Conservation (phyloP, 1,139 yeast species). For the Taphrina flavorubra region DNA sequence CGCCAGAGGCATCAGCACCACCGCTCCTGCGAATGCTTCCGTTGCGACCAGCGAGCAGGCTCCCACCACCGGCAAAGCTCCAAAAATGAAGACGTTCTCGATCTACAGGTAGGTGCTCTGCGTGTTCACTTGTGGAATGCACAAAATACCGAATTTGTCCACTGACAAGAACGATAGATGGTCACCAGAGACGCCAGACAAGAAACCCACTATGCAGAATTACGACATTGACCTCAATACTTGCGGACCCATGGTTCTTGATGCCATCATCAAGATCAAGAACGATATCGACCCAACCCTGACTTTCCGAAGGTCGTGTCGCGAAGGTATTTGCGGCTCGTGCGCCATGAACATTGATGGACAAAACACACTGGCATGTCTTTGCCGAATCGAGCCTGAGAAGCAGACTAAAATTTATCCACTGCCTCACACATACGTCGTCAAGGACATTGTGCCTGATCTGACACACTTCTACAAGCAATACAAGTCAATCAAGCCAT, state of each 20-base stretch:
- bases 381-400: slow-evolving; percentile 81
- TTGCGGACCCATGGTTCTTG: slow-evolving; percentile 98
- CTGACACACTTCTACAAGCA: slow-evolving; percentile 97
- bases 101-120: slow-evolving; percentile 79
- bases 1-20: slow-evolving; percentile 31
- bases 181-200: slow-evolving; percentile 95
- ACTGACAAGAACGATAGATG: slow-evolving; percentile 54
- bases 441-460: slow-evolving; percentile 96
- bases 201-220: slow-evolving; percentile 83
- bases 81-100: slow-evolving; percentile 79
- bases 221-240: slow-evolving; percentile 84
- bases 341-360: slow-evolving; percentile 99
- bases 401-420: slow-evolving; percentile 91
- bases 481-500: slow-evolving; percentile 97
- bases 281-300: slow-evolving; percentile 95
- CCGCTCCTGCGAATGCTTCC: slow-evolving; percentile 38
- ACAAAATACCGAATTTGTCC: neutral
- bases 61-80: slow-evolving; percentile 49
- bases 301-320: slow-evolving; percentile 96
- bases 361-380: slow-evolving; percentile 92
- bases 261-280: slow-evolving; percentile 90
- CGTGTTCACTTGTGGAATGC: no score
- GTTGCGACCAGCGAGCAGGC: slow-evolving; percentile 40
- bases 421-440: slow-evolving; percentile 97
- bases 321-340: slow-evolving; percentile 99